These are phyloP conservation scores for Didymella keratinophila DNA, from an alignment of 2,329 filamentous ascomycete species.

Conservation along the genomic window DNA sequence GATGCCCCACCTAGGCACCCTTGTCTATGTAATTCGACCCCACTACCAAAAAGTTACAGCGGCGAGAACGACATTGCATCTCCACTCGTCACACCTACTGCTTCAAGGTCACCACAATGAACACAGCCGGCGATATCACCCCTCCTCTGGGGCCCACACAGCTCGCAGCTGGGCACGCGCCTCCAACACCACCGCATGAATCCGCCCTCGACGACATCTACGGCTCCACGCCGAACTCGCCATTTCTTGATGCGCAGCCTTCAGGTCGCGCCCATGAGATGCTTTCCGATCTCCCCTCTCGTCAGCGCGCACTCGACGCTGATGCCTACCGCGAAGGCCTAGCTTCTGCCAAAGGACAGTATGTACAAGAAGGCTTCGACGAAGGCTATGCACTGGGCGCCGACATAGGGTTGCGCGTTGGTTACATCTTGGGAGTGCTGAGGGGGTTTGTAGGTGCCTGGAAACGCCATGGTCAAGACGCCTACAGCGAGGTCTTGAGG, in stretches of 20 bases:
- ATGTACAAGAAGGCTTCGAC: conserved; percentile 89
- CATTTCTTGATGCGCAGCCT: conserved; percentile 28
- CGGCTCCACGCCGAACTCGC: conserved; percentile 54
- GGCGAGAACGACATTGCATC: neutral
- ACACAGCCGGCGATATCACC: conserved; percentile 32
- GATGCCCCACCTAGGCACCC: conserved; percentile 26
- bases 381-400: conserved; percentile 88
- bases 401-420: conserved; percentile 76
- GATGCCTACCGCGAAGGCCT: conserved; percentile 92
- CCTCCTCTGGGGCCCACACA: conserved; percentile 38
- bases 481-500: conserved; percentile 36
- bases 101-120: too few relatives aligned
- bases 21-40: conserved; percentile 14
- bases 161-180: conserved; percentile 41
- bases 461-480: conserved; percentile 35
- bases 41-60: conserved; percentile 9
- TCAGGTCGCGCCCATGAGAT: conserved; percentile 50
- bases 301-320: conserved; percentile 79
- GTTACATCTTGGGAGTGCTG: conserved; percentile 77
- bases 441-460: conserved; percentile 71
- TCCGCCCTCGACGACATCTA: conserved; percentile 57
- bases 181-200: conserved; percentile 45
- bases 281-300: conserved; percentile 74
- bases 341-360: conserved; percentile 73
- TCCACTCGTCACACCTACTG: too few relatives aligned